These are phyloP conservation scores for Apiospora phragmitis DNA, from an alignment of 2,329 filamentous ascomycete genomes.

Conservation along the genomic window DNA sequence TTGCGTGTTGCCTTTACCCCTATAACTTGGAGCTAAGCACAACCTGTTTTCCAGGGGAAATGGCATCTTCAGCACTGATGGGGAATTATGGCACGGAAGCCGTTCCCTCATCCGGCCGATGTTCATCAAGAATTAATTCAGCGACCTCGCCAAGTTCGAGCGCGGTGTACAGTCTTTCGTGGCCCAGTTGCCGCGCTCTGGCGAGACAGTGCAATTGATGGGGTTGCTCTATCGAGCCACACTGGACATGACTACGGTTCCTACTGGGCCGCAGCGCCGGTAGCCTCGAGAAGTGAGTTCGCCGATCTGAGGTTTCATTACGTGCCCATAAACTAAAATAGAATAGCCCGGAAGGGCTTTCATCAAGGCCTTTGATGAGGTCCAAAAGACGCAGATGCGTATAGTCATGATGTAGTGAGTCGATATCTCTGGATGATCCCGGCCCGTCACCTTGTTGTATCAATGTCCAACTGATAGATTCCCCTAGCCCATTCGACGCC, in stretches of 20 bases:
- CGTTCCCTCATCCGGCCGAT: constrained; percentile 53
- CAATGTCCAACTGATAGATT: neutral
- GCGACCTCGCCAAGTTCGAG: constrained; percentile 55
- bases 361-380: constrained; percentile 68
- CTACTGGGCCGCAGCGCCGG: constrained; percentile 12
- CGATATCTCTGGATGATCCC: too few relatives aligned
- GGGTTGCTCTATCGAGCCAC: constrained; percentile 66
- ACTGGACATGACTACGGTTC: constrained; percentile 46
- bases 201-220: constrained; percentile 66
- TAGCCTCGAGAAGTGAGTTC: constrained; percentile 9
- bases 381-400: constrained; percentile 66
- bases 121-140: constrained; percentile 48
- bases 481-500: constrained; percentile 2
- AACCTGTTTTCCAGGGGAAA: neutral
- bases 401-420: constrained; percentile 41
- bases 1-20: neutral
- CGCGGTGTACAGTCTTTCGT: constrained; percentile 55
- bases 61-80: constrained; percentile 35
- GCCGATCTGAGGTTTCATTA: too few relatives aligned
- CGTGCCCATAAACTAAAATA: neutral
- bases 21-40: neutral
- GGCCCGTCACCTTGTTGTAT: neutral
- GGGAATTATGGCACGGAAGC: constrained; percentile 52
- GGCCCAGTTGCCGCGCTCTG: constrained; percentile 65
- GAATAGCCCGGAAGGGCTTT: constrained; percentile 49